These are phyloP conservation scores for Pezizomycotina sp. DNA, from an alignment of 2,329 filamentous ascomycete species.

Conservation along the genomic window DNA sequence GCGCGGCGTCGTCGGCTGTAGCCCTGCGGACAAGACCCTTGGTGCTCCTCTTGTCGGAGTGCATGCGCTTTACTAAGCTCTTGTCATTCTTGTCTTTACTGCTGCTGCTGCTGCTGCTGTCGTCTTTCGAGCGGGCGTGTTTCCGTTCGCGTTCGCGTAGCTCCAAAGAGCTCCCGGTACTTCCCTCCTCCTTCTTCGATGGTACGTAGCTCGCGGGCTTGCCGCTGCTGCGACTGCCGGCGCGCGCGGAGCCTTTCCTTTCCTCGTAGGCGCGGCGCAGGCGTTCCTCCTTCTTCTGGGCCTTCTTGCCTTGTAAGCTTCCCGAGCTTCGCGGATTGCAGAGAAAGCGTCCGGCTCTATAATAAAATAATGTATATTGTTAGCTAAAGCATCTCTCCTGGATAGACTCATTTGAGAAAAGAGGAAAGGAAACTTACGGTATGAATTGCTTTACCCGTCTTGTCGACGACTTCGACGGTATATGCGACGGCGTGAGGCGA, in stretches of 20 bases:
- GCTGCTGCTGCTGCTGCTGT: constrained; percentile 1
- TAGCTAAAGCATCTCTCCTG: no score
- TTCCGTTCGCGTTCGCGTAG: constrained; percentile 3
- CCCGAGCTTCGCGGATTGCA: constrained; percentile 23
- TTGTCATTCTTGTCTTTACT: not conserved
- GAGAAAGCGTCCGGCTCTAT: constrained; percentile 24
- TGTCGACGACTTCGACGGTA: constrained; percentile 23
- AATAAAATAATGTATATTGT: no score
- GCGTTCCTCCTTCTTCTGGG: constrained; percentile 20
- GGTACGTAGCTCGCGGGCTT: constrained; percentile 1
- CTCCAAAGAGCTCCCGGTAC: not conserved
- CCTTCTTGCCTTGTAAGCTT: constrained; percentile 24
- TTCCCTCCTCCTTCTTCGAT: not conserved
- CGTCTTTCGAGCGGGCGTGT: constrained; percentile 10
- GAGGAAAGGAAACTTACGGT: constrained; percentile 20
- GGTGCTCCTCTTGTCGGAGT: no score
- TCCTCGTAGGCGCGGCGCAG: constrained; percentile 17
- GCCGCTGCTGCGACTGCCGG: constrained; percentile 3
- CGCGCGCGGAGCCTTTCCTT: constrained; percentile 1
- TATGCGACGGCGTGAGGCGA: no score
- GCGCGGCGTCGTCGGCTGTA: constrained; percentile 8
- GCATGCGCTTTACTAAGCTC: not conserved
- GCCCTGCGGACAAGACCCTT: not conserved
- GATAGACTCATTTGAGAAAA: constrained; percentile 2
- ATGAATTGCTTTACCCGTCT: constrained; percentile 22